These are phyloP conservation scores for Solanum chacoense DNA, from an alignment of 305 asterid genomes.

Conservation along the genomic window DNA sequence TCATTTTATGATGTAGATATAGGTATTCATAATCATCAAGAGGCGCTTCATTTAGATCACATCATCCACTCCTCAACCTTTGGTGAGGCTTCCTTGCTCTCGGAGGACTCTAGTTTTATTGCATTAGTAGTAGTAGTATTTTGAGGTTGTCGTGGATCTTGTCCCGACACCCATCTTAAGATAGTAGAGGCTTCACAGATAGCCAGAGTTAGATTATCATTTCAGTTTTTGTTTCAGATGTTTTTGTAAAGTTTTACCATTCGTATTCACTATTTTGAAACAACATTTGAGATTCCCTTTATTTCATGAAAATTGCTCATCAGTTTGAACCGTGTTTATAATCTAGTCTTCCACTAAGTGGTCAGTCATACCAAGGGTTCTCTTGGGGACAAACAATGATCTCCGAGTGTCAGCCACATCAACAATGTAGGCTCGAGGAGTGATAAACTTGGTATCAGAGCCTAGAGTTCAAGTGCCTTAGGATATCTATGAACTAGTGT, in stretches of 20 bases:
- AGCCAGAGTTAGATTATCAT: not conserved
- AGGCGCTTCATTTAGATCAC: not conserved
- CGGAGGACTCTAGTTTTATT: not conserved
- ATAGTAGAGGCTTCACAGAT: not conserved
- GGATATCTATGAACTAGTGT: too few species aligned
- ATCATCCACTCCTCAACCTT: not conserved
- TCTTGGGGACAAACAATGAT: not conserved
- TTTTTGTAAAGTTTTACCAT: not conserved
- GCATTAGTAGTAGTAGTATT: not conserved
- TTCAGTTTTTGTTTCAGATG: not conserved
- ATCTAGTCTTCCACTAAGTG: not conserved
- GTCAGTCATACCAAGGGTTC: not conserved
- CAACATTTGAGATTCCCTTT: not conserved
- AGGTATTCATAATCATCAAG: not conserved
- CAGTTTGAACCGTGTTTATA: not conserved
- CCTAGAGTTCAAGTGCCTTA: too few species aligned
- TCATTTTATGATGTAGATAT: not conserved
- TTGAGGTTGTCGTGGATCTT: not conserved
- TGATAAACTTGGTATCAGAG: not conserved
- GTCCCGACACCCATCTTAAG: not conserved
- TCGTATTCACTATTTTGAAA: not conserved
- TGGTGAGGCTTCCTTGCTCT: not conserved
- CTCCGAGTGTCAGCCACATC: not conserved
- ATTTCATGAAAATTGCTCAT: too few species aligned
- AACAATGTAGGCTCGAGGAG: not conserved